Base-by-base conservation (phyloP, 164 flowering plant species). In the Chimonanthus praecox region DNA sequence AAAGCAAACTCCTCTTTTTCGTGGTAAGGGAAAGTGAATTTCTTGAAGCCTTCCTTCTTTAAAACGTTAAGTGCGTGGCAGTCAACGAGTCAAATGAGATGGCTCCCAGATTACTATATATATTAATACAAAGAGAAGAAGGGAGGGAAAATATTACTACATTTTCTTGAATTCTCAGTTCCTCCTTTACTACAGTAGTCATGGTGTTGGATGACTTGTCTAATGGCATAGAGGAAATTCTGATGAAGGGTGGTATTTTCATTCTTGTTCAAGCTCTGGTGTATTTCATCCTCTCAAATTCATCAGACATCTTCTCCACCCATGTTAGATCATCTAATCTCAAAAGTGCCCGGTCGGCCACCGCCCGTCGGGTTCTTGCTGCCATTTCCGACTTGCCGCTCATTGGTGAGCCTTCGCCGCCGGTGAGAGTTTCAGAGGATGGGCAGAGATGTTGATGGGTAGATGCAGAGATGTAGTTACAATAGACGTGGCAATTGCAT, bases 241-340 rank as follows among this genome's bases (percentile, higher is more conserved):
- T 88, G 51, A 10, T 83, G 66, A 88, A 83, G 78, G 83, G 81
- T 48, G 83, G 50, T 5, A 67, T 88, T 76, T 88, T 88, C 68
- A 50, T 82, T 20, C 3, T 85, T 16, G 86, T 88, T 50, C 91
- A 88, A 70, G 85, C 74, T n/a, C 72, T 88, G 68, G 85, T 86
- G 60, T 88, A 88, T 58, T 68, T 88, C 65, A 86, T 88, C 67
- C 86, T 88, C 49, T 76, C 82, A 6, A 82, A 76, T 10, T 86
- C 89, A 2, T 85, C 91, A 0, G 47, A 75, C 61, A 45, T 88
- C 51, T 88, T 88, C 82, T 81, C 85, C 51, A 70, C 77, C 21
- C 76, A 67, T 69, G 48, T 48, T 5, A 78, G 80, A 51, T 81
- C 86, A 0, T 16, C 75, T 10, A 84, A 85, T 74, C 83, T 84